These are phyloP conservation scores for Kwoniella pini DNA, from an alignment of 768 basidiomycete species.

Conservation along the genomic window DNA sequence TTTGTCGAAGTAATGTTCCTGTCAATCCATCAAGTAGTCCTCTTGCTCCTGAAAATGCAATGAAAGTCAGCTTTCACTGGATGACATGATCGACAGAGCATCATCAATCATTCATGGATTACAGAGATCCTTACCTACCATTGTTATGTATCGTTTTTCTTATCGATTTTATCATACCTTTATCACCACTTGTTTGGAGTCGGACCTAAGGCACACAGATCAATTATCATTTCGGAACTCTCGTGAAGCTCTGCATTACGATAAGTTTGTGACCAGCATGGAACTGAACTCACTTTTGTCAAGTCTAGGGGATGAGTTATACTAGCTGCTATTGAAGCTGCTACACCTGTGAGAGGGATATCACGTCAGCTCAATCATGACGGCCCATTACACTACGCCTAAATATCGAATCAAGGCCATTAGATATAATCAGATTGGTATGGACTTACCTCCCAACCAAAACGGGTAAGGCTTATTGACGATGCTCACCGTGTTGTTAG, in stretches of 20 bases:
- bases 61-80: background rate
- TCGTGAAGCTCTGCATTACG: too few relatives aligned
- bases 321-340: slow-evolving; percentile 40
- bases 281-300: slow-evolving; percentile 61
- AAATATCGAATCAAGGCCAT: too few relatives aligned
- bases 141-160: slow-evolving; percentile 79
- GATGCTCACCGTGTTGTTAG: too few relatives aligned
- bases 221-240: too few relatives aligned
- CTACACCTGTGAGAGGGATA: slow-evolving; percentile 28
- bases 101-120: background rate
- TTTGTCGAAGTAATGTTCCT: slow-evolving; percentile 86
- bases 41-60: slow-evolving; percentile 51
- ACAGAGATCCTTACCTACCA: slow-evolving; percentile 56
- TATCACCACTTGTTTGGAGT: slow-evolving; percentile 87
- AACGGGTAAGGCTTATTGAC: slow-evolving; percentile 39
- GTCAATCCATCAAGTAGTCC: slow-evolving; percentile 84
- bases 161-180: slow-evolving; percentile 80
- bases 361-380: background rate
- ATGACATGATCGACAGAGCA: background rate
- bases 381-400: background rate
- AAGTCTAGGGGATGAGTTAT: slow-evolving; percentile 57
- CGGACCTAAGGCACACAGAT: too few relatives aligned
- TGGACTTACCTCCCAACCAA: slow-evolving; percentile 42
- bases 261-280: background rate
- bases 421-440: background rate